Base-by-base conservation (phyloP, 2,329 filamentous ascomycete species). In the Sodiomyces alkalinus region DNA sequence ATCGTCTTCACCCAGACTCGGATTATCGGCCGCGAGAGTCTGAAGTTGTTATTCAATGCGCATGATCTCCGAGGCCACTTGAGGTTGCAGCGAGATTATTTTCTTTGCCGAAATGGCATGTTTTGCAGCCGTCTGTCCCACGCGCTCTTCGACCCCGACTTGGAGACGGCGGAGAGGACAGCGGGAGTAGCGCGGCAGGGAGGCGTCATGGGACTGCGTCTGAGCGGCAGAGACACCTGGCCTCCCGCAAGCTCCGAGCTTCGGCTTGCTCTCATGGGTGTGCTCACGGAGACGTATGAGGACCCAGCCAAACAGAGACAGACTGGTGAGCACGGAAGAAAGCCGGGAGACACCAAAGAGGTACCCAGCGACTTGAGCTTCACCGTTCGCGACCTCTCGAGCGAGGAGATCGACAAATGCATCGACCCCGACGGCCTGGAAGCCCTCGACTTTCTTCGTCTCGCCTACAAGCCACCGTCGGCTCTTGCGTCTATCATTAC, bases 211-310 rank as follows among this genome's bases (percentile, higher is more conserved):
- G 87, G 90, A 1, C 61, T 96, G 22, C 77, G 85, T 22, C 60
- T 96, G 1, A 80, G 80, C n/a, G 72, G 70, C 3, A 70, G 83
- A 41, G 74, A 81, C 31, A 81, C 66, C 18, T 96, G 90, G 90
- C 90, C 90, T 16, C 90, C 90, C 4, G 85, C 85, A 15, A 92
- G 81, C 48, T 94, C 86, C 1, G 90, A 96, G 48, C 57, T 98
- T n/a, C 73, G 85, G 7, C 62, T 96, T 5, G 82, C 82, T 1
- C 61, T 98, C 12, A 92, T 86, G 67, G 85, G 83, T 0, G 68
- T 96, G 1, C 57, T 96, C 6, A 66, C 68, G 2, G 86, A 94
- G 38, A 81, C 73, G 37, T 82, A 83, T 40, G 52, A 42, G 38
- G 50, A 28, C 4, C 30, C 30, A 4, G 8, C 18, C 8, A 17